These are phyloP conservation scores for Cerrena zonata DNA, from an alignment of 1,284 basidiomycete species.

Conservation along the genomic window DNA sequence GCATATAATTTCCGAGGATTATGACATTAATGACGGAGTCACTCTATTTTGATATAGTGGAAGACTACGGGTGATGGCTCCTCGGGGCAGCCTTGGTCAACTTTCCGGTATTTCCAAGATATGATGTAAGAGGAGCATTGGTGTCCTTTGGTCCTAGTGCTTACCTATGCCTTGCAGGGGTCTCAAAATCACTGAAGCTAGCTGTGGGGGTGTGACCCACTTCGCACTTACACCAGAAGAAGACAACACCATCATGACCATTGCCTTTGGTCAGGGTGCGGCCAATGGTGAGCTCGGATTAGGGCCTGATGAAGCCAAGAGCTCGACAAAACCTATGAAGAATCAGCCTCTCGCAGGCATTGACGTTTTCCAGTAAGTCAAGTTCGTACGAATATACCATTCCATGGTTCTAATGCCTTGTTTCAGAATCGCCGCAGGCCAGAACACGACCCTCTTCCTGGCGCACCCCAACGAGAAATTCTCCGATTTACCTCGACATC, in stretches of 20 bases:
- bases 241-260: slow-evolving; percentile 71
- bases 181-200: slow-evolving; percentile 63
- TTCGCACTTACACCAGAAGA: slow-evolving; percentile 72
- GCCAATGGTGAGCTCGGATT: slow-evolving; percentile 82
- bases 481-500: slow-evolving; percentile 71
- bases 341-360: slow-evolving; percentile 70
- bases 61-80: slow-evolving; percentile 90
- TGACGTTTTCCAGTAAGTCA: slow-evolving; percentile 68
- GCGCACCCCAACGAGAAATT: slow-evolving; percentile 64
- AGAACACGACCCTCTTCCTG: slow-evolving; percentile 81
- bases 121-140: slow-evolving; percentile 58
- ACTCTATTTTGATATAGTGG: slow-evolving; percentile 50
- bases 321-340: slow-evolving; percentile 77
- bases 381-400: not conserved
- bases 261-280: slow-evolving; percentile 82
- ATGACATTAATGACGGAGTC: not conserved
- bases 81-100: slow-evolving; percentile 75
- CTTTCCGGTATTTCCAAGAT: slow-evolving; percentile 77
- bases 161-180: slow-evolving; percentile 38
- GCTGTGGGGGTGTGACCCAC: slow-evolving; percentile 86
- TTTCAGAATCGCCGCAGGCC: slow-evolving; percentile 73
- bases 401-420: not conserved
- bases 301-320: slow-evolving; percentile 76
- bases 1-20: slow-evolving; percentile 1
- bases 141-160: not conserved